Evolutionary conservation across 805 yeast genomes (phyloP).

Genomic region (Sungouiella thailandica): DNA sequence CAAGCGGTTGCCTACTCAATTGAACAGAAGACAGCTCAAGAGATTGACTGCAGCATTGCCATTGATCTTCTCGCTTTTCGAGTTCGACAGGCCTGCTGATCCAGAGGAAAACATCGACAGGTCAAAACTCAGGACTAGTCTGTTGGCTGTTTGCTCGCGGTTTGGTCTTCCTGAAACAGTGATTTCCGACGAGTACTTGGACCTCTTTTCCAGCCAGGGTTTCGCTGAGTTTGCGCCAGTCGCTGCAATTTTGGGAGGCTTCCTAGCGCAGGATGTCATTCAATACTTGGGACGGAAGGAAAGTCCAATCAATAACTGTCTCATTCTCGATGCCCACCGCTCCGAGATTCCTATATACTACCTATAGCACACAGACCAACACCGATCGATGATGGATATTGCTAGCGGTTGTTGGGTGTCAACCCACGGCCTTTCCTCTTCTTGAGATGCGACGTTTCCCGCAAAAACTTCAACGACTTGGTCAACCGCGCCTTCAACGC

Average conservation of each 20-base stretch:
- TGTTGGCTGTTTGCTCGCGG: conserved; percentile 24
- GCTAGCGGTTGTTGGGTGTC: conserved; percentile 23
- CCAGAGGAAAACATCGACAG: conserved; percentile 21
- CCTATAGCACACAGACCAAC: conserved; percentile 6
- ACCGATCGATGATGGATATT: neutral
- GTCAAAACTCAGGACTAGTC: conserved; percentile 21
- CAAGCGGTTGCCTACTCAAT: conserved; percentile 36
- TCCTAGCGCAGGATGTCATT: conserved; percentile 84
- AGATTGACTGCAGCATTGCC: conserved; percentile 56
- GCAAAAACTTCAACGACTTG: conserved; percentile 30
- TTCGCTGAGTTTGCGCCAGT: conserved; percentile 73
- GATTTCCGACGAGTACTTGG: conserved; percentile 38
- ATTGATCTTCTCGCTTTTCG: conserved; percentile 52
- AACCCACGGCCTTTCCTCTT: conserved; percentile 37
- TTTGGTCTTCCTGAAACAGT: conserved; percentile 40
- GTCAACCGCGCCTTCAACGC: conserved; percentile 24
- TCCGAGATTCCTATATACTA: conserved; percentile 73
- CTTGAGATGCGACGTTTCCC: conserved; percentile 37
- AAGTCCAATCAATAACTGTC: conserved; percentile 75
- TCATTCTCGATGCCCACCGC: conserved; percentile 67
- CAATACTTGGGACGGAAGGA: conserved; percentile 73
- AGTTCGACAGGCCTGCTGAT: conserved; percentile 24
- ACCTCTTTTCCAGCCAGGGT: conserved; percentile 43
- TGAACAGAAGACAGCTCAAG: conserved; percentile 41
- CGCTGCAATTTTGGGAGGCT: conserved; percentile 85